These are phyloP conservation scores for Colletotrichum sp. DNA, from an alignment of 2,329 filamentous ascomycete genomes.

Conservation along the genomic window DNA sequence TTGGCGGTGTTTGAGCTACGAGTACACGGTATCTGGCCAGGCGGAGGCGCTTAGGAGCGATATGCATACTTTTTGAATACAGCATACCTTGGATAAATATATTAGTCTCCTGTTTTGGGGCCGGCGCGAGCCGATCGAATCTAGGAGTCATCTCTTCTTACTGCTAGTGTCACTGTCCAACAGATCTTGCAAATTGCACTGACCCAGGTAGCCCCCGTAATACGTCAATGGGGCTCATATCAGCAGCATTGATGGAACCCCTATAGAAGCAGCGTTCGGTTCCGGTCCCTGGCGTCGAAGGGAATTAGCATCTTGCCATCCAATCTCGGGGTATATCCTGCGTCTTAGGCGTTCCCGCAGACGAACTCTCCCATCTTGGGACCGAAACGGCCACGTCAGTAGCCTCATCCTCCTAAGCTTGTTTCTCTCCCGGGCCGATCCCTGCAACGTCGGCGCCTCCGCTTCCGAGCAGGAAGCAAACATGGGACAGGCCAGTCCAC, in stretches of 20 bases:
- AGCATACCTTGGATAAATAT: constrained; percentile 18
- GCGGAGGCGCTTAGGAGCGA: constrained; percentile 16
- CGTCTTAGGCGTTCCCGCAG: neutral
- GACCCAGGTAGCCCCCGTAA: neutral
- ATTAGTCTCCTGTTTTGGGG: neutral
- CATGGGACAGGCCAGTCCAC: neutral
- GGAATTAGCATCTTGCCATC: neutral
- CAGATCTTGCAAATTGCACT: fast-evolving
- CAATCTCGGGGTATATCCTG: neutral
- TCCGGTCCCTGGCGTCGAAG: neutral
- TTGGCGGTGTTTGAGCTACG: constrained; percentile 8
- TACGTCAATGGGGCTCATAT: neutral
- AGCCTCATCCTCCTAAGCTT: neutral
- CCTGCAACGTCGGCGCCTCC: neutral
- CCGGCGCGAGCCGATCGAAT: constrained; percentile 11
- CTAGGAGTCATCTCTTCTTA: neutral
- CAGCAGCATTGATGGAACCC: neutral
- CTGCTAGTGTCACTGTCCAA: neutral
- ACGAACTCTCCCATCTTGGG: neutral
- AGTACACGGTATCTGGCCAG: constrained; percentile 19
- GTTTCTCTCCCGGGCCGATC: neutral
- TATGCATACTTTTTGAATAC: constrained; percentile 16
- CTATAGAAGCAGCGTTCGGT: neutral
- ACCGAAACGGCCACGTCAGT: neutral
- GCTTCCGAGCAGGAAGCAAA: neutral